Evolutionary conservation across 1,139 yeast genomes (phyloP), one percentile per base, ranked within the genome.

Genomic region (Debaryomyces fabryi): DNA sequence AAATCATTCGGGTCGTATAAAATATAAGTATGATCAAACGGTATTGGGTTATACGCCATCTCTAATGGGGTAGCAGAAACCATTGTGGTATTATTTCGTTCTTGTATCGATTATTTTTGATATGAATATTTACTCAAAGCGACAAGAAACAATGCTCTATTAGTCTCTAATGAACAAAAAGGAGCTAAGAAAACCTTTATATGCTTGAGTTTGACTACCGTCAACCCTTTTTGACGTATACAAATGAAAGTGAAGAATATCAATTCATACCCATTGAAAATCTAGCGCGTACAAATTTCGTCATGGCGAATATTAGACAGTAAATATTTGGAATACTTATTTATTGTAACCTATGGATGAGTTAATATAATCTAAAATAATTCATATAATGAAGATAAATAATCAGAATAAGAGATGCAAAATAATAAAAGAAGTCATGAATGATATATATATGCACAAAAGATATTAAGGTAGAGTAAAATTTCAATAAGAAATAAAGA

Each of bases 1-100:
- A 71, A 56, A 58, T 86, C 96, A 15, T 71, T 67, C 3, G 91
- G 87, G 53, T 88, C 85, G 61, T 91, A 93, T 27, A 88, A 72
- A 33, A 93, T 87, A 62, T 87, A 87, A 0, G 98, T 91, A 59
- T 86, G 80, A 57, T 81, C 85, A 59, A 81, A 81, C 2, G 86
- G 85, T 7, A 80, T 68, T 1, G 79, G 73, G 33, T 63, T 58
- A 39, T 32, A 46, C 6, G 16, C 24, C 16, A 41, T 13, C n/a
- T 13, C 29, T 20, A 23, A 15, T 3, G 40, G 20, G 3, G 15
- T 12, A n/a, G 29, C 15, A 20, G 27, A 35, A 6, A 3, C 7
- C 35, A 32, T 32, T 16, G 3, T 32, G 6, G 34, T 9, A 15
- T 15, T 15, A 2, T 16, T 32, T 15, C 6, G 9, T 32, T 8